Conservation (phyloP, 257 asterid genomes). For the Solanum appendiculatum region DNA sequence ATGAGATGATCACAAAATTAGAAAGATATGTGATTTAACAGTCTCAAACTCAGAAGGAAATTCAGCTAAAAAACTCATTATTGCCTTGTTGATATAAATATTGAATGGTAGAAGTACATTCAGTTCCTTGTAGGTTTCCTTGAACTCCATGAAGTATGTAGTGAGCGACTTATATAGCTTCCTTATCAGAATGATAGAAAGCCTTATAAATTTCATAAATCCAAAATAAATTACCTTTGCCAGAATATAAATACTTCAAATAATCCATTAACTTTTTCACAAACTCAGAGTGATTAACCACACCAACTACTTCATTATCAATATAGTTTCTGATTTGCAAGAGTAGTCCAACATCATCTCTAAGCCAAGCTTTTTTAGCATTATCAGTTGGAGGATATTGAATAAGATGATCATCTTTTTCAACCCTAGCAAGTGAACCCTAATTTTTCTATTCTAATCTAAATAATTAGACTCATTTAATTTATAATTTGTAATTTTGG, state of each 20-base stretch:
- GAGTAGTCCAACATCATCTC: neutral
- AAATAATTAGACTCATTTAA: no score
- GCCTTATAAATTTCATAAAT: constrained; percentile 4
- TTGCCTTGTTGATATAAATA: neutral
- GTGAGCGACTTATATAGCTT: neutral
- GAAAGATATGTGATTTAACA: neutral
- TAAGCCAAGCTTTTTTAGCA: neutral
- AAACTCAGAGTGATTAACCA: no score
- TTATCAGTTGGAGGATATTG: neutral
- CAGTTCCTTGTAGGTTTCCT: neutral
- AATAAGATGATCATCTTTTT: neutral
- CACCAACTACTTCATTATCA: no score
- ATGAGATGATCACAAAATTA: neutral
- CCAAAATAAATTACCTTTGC: neutral
- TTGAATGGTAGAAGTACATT: no score
- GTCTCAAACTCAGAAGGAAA: no score
- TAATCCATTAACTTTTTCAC: no score
- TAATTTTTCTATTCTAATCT: neutral
- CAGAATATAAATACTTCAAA: neutral
- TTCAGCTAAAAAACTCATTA: neutral
- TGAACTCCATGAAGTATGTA: neutral
- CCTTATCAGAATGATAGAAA: neutral
- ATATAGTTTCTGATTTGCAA: neutral
- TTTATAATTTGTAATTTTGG: neutral
- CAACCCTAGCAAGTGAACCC: neutral